Base-by-base conservation (phyloP, 805 yeast species). In the Dipodascopsis uninucleata region DNA sequence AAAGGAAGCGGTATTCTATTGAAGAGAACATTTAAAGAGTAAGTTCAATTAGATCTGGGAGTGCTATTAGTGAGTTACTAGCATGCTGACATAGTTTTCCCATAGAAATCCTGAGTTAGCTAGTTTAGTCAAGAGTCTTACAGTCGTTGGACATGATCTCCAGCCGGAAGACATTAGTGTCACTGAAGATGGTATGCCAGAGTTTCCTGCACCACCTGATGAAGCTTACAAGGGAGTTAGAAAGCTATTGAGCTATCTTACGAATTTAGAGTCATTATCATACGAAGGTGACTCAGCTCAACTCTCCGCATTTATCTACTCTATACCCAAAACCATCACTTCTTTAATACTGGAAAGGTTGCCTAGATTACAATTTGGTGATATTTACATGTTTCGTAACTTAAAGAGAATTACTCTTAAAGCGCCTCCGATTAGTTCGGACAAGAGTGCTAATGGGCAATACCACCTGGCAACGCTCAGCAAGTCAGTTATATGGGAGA, bases 271-370 rank as follows among this genome's bases (percentile, higher is more conserved):
- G 17, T 29, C 46, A 17, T 39, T 50, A 17, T 28, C 45, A 7
- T 50, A 47, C 26, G 16, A 46, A 21, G 50, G 55, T 28, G 55
- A 50, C 25, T 47, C 53, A 3, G 48, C 52, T n/a, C 53, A 45
- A 36, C 41, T 50, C 3, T 41, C 51, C 3, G 46, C 53, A 4
- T 31, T 50, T 31, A 37, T 50, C 9, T 21, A 35, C 17, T 31
- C 43, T 29, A 31, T 50, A 22, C 48, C 49, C 9, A 20, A 22
- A 3, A 23, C 39, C 7, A 41, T 48, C 17, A 39, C 43, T 5
- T 38, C 52, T 24, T 25, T 50, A 16, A 29, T 47, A 25, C 21
- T 50, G 4, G 49, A 36, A 23, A 24, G 45, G 14, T 22, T 48
- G 23, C 39, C 52, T 17, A 34, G 52, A 21, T 28, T 50, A 16